A percentile compares a stretch with the other conserved stretches of the same genome.
phyloP scores from a whole-genome alignment of 1,139 yeast genomes.

The Pichia sp. region DNA sequence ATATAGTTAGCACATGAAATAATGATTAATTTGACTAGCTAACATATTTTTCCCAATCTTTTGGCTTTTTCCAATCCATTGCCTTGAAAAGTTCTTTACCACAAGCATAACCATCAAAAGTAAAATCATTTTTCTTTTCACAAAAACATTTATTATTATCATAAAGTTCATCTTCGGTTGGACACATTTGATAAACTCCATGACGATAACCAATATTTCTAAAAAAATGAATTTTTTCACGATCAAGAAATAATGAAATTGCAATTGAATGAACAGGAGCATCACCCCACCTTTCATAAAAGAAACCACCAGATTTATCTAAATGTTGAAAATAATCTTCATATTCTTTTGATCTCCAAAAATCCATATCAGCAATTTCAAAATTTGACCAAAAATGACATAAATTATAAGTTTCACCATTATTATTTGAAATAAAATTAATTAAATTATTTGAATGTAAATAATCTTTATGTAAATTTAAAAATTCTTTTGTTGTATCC shows the following conservation, averaged over 20 bases:
- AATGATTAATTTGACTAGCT: constrained; percentile 8
- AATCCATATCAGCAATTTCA: constrained; percentile 49
- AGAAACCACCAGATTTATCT: constrained; percentile 50
- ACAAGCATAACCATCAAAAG: constrained; percentile 50
- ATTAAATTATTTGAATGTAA: constrained; percentile 40
- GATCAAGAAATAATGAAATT: constrained; percentile 42
- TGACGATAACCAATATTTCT: constrained; percentile 51
- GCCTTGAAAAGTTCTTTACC: constrained; percentile 47
- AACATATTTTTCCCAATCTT: constrained; percentile 42
- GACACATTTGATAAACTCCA: constrained; percentile 54
- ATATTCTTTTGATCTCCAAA: constrained; percentile 46
- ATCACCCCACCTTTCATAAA: constrained; percentile 60
- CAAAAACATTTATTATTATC: constrained; percentile 44
- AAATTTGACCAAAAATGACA: constrained; percentile 59
- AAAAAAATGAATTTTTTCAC: constrained; percentile 44
- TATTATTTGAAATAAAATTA: constrained; percentile 45
- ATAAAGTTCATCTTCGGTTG: constrained; percentile 40
- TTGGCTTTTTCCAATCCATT: constrained; percentile 43
- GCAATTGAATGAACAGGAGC: constrained; percentile 58
- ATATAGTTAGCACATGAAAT: too few relatives aligned
- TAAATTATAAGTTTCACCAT: constrained; percentile 46
- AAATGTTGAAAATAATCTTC: constrained; percentile 41
- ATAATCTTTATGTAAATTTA: constrained; percentile 39
- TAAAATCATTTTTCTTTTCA: constrained; percentile 44
- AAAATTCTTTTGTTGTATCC: constrained; percentile 47